Base-by-base conservation (phyloP, 1,284 basidiomycete species). In the Tilletiopsis washingtonensis region DNA sequence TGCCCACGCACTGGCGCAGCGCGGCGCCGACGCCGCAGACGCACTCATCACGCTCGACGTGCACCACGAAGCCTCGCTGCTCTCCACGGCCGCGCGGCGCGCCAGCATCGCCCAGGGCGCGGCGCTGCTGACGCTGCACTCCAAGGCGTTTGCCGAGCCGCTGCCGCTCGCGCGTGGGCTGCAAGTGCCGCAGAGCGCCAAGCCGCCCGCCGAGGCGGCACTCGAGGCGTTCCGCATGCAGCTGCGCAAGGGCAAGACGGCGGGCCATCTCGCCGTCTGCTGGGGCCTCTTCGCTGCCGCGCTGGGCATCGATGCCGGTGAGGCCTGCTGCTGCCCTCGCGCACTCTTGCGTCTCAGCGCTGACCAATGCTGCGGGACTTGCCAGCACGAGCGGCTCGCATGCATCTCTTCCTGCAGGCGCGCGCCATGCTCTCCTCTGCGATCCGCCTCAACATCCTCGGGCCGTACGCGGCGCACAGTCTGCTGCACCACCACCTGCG, bases 361-460 rank as follows among this genome's bases (percentile, higher is more conserved):
- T n/a, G n/a, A n/a, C n/a, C n/a, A n/a, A n/a, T n/a, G n/a, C n/a
- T n/a, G n/a, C n/a, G n/a, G n/a, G n/a, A n/a, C n/a, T n/a, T n/a
- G n/a, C n/a, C n/a, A n/a, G n/a, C 85, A 84, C 60, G 84, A 47
- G 77, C 85, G 3, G 82, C 85, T 53, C 85, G 86, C 64, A 81
- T 98, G 11, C 86, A 93, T 64, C 81, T 97, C 34, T 98, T 96
- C 76, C 80, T 98, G 3, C 90, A 97, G 62, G 86, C 88, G 1
- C 81, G 94, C 4, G 82, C 87, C 32, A 76, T 96, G 42, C 79
- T 98, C 23, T 94, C 90, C 3, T 88, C 91, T 2, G 85, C 88
- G 0, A 86, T 98, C 11, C 81, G 94, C 4, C 78, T 98, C 59
- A 98, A 97, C 73, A 80, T 82, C 19, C 79, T 97, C 49, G 93